Evolutionary conservation across 1,284 basidiomycete species (phyloP), one percentile per base, ranked within the genome.

Genomic region (Apiotrichum sp.): DNA sequence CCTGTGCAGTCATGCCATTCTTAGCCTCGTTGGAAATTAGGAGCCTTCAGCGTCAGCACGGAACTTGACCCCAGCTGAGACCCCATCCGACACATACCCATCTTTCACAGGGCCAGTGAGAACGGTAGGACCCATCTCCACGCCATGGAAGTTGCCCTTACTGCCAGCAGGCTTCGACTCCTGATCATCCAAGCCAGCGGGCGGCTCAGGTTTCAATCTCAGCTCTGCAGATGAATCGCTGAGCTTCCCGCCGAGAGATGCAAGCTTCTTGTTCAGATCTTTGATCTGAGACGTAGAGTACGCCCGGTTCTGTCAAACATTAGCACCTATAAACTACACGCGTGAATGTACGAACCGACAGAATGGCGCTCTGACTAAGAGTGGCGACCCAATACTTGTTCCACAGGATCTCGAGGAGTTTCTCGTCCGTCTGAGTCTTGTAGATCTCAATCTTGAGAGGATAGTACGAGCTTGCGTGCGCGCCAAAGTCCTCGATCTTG

Each of bases 321-420:
- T 22, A 22, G 22, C 22, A 22, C 22, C 13, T 7, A 48, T 58
- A 11, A 61, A 46, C 35, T 2, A 10, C 11, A 14, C 6, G 6
- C 46, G 4, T 10, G 8, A 7, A 11, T n/a, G 53, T 2, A 78
- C 88, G 52, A 55, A 93, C 93, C 43, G 90, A 90, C 44, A 97
- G 87, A 36, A 97, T 76, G 3, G 91, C 86, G 68, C 88, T 92
- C 69, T 93, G 89, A 67, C 88, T 89, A 35, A 98, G 81, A 0
- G 95, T 98, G 66, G 90, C 93, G 16, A 95, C 90, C 95, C 95
- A 99, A 69, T 98, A 98, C 78, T 98, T 98, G 79, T 98, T 97
- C 95, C 95, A 98, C 29, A 98, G 77, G 69, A 93, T 77, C 35
- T 88, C 88, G 34, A 98, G 80, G 11, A 98, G 77, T 65, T 92